A percentile compares a stretch with the other conserved stretches of the same genome.
Conservation (phyloP, 768 basidiomycete species). For the Clavulina sp. region DNA sequence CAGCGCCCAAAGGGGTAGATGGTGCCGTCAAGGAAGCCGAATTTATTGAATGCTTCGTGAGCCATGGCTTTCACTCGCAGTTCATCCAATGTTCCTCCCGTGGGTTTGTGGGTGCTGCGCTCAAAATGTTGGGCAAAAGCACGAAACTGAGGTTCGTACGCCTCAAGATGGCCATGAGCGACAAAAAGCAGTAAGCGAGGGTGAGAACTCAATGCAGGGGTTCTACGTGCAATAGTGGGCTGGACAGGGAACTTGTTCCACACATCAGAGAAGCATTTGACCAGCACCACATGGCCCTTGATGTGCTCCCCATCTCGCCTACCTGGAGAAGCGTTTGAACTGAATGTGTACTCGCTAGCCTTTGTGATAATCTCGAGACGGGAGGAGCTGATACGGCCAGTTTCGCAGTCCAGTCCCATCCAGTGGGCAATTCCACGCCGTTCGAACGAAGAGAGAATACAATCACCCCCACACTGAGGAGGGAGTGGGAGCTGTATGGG, state of each 20-base stretch:
- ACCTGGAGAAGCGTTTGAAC: no score
- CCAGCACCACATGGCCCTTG: constrained; percentile 36
- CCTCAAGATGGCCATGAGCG: constrained; percentile 12
- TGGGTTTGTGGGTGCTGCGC: neutral
- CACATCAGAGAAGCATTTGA: constrained; percentile 19
- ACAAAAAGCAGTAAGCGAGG: constrained; percentile 15
- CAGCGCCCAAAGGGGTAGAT: constrained; percentile 37
- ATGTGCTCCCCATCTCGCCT: constrained; percentile 32
- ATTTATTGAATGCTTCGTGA: constrained; percentile 9
- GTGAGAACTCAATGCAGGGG: constrained; percentile 8
- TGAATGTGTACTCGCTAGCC: no score
- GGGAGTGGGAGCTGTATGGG: constrained; percentile 19
- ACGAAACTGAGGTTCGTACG: constrained; percentile 21
- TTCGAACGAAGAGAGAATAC: constrained; percentile 21
- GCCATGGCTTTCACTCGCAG: constrained; percentile 17
- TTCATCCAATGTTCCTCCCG: neutral
- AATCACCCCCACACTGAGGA: constrained; percentile 28
- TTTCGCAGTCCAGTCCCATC: no score
- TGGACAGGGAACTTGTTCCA: constrained; percentile 35
- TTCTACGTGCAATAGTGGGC: constrained; percentile 32
- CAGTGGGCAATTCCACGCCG: no score
- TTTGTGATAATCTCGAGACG: no score
- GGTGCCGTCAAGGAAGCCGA: constrained; percentile 19
- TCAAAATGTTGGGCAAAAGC: neutral
- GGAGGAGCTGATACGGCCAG: no score